phyloP scores from a whole-genome alignment of 495 filamentous ascomycete species.

The Annulohypoxylon stygium region DNA sequence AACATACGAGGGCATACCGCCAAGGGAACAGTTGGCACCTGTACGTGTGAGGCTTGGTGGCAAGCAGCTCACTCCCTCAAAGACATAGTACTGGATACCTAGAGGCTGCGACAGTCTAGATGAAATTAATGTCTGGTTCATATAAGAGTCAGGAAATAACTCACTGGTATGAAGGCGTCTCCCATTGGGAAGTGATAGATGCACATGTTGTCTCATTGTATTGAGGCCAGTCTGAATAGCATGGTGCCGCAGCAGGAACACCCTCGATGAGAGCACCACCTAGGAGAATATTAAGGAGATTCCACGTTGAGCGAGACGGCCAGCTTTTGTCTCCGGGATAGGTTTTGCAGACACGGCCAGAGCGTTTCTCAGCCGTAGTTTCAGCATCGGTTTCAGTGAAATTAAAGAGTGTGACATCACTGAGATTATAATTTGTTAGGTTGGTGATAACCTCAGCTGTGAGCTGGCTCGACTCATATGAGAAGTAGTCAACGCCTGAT shows the following conservation, averaged over 20 bases:
- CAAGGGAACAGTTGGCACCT: conserved; percentile 59
- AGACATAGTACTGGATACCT: conserved; percentile 38
- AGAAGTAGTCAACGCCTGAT: conserved; percentile 46
- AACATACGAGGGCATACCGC: conserved; percentile 65
- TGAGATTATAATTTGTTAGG: conserved; percentile 47
- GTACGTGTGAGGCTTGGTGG: conserved; percentile 39
- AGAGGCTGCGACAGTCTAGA: conserved; percentile 33
- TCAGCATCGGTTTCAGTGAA: conserved; percentile 31
- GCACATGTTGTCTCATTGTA: conserved; percentile 60
- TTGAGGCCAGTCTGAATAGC: conserved; percentile 62
- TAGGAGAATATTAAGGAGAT: conserved; percentile 57
- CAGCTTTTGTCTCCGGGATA: conserved; percentile 63
- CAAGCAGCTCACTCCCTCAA: conserved; percentile 42
- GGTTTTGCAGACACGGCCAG: conserved; percentile 57
- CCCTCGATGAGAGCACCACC: conserved; percentile 65
- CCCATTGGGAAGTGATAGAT: conserved; percentile 49
- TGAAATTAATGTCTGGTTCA: background rate
- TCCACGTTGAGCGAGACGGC: conserved; percentile 60
- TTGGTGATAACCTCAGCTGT: conserved; percentile 53
- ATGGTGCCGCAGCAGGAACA: conserved; percentile 65
- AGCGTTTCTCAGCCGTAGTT: conserved; percentile 5
- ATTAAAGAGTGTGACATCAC: conserved; percentile 39
- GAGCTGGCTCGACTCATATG: conserved; percentile 56
- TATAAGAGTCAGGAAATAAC: background rate
- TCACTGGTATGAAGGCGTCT: conserved; percentile 38